Evolutionary conservation across 768 basidiomycete species (phyloP).

Genomic region (Collybia mongolica): DNA sequence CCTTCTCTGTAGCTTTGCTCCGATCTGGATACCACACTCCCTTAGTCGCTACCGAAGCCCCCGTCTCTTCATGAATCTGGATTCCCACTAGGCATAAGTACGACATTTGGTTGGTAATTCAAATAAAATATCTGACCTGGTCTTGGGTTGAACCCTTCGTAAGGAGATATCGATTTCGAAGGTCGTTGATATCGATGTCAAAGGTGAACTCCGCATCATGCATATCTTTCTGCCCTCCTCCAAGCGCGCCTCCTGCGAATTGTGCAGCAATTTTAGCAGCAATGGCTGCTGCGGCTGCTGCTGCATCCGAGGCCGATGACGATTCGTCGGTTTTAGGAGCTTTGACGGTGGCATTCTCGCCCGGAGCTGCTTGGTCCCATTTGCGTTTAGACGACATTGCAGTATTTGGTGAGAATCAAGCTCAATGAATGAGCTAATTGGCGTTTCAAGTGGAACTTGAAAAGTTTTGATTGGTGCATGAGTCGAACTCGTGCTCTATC

Average conservation of each 20-base stretch:
- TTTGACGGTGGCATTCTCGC: constrained; percentile 42
- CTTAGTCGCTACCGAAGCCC: constrained; percentile 89
- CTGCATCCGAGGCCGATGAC: constrained; percentile 67
- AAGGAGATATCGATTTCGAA: constrained; percentile 90
- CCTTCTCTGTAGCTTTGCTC: constrained; percentile 85
- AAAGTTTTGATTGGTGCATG: too few relatives aligned
- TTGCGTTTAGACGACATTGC: constrained; percentile 74
- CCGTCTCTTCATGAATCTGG: constrained; percentile 90
- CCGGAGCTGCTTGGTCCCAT: constrained; percentile 72
- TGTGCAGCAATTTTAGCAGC: constrained; percentile 95
- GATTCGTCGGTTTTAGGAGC: constrained; percentile 47
- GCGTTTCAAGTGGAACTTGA: too few relatives aligned
- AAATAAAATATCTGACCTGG: constrained; percentile 55
- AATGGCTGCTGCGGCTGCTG: constrained; percentile 74
- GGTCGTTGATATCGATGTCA: constrained; percentile 97
- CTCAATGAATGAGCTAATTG: background rate
- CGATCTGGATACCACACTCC: constrained; percentile 97
- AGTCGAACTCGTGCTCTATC: too few relatives aligned
- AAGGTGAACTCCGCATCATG: constrained; percentile 82
- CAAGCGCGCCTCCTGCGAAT: constrained; percentile 50
- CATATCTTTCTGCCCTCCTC: constrained; percentile 50
- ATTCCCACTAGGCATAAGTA: background rate
- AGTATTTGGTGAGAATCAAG: background rate
- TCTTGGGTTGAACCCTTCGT: constrained; percentile 92
- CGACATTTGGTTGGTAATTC: background rate